Evolutionary conservation across 2,329 filamentous ascomycete species (phyloP), one percentile per base, ranked within the genome.

Genomic region (Orbilia brochopaga): DNA sequence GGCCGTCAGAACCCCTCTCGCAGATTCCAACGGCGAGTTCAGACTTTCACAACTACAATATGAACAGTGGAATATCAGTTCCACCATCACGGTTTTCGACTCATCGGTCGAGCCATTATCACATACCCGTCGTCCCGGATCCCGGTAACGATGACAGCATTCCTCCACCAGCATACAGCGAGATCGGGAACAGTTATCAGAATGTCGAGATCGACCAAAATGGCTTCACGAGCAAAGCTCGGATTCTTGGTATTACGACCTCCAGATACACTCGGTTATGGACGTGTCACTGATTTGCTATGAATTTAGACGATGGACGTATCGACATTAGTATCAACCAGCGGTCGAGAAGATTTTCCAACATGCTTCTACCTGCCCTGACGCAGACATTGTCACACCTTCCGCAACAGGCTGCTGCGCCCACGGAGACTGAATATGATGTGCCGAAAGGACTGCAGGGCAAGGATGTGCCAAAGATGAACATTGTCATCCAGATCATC

Each of bases 401-500:
- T 5, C 59, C 61, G 7, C 10, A 19, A 21, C 50, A 30, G 23
- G 5, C 24, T 11, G 15, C 11, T 15, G 15, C 15, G 24, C 46
- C 53, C 8, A 8, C 48, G 8, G 23, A 23, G 21, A 46, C 55
- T 11, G 67, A 65, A 32, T 56, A 58, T 4, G 55, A 72, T 10
- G 56, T 72, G 8, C 67, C 67, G 15, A 65, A 55, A n/a, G 67
- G 67, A 2, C 44, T 72, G 8, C 60, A 65, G 40, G 67, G 67
- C 40, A 72, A 72, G 46, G 67, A 72, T 40, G 67, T 65, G 3
- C 67, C 67, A 6, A 72, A 65, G 62, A 81, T 94, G 52, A 92
- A 92, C 78, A 89, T 94, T 59, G 89, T 92, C 27, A 88, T 93
- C 75, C 91, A 92, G 85, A 88, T 93, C 5, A 91, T 93, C 75